Conservation (phyloP, 768 basidiomycete genomes). For the Tylopilus vinaceipallidus region DNA sequence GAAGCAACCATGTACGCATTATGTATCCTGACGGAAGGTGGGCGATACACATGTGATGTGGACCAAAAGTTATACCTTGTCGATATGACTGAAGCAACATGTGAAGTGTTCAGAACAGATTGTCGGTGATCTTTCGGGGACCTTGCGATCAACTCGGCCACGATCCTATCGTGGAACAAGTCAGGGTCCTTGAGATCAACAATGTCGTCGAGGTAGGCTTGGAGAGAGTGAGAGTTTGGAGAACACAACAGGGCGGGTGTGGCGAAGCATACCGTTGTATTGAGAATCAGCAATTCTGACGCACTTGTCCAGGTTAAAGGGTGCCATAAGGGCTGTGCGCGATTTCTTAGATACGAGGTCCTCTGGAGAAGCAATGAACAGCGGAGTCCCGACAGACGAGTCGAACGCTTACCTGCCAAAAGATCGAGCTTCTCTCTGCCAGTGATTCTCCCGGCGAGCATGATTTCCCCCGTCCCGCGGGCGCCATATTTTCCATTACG, state of each 20-base stretch:
- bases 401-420: constrained; percentile 54
- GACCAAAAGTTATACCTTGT: constrained; percentile 44
- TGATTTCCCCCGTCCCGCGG: constrained; percentile 66
- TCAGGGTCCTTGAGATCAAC: constrained; percentile 62
- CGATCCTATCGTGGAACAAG: constrained; percentile 57
- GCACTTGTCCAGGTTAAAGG: constrained; percentile 62
- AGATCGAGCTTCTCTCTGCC: constrained; percentile 82
- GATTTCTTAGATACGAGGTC: constrained; percentile 55
- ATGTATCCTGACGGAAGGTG: constrained; percentile 55
- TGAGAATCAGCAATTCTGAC: constrained; percentile 73
- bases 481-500: constrained; percentile 76
- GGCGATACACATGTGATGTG: neutral
- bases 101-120: constrained; percentile 41
- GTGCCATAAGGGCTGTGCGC: constrained; percentile 57
- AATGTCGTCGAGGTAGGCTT: constrained; percentile 72
- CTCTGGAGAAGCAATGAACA: constrained; percentile 42
- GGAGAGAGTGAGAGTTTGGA: constrained; percentile 15
- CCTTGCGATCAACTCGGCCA: constrained; percentile 55
- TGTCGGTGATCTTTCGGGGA: constrained; percentile 33
- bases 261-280: constrained; percentile 51
- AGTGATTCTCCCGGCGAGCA: constrained; percentile 55
- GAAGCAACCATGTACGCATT: constrained; percentile 82
- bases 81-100: constrained; percentile 57
- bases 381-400: neutral
- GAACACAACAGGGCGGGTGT: neutral